Evolutionary conservation across 495 filamentous ascomycete species (phyloP).

Genomic region (Penicillium samsonianum): DNA sequence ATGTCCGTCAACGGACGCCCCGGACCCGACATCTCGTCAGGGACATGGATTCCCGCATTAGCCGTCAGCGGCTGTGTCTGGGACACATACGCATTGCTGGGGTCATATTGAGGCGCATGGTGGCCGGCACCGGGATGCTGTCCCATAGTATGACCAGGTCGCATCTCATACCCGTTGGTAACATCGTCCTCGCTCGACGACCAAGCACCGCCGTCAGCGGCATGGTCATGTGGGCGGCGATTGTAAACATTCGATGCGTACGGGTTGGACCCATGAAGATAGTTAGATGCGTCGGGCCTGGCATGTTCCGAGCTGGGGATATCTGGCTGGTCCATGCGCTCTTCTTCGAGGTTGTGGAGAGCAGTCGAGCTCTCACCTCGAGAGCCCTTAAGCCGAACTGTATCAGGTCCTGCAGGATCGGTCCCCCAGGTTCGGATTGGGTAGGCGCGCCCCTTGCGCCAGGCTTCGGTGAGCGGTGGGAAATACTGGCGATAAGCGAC

Average conservation of each 20-base stretch:
- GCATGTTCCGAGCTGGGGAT: constrained; percentile 12
- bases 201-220: constrained; percentile 37
- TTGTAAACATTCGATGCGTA: constrained; percentile 31
- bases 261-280: constrained; percentile 22
- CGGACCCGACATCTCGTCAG: constrained; percentile 12
- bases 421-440: constrained; percentile 62
- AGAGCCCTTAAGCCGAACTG: constrained; percentile 6
- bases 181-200: constrained; percentile 49
- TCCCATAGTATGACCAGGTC: constrained; percentile 34
- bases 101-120: constrained; percentile 28
- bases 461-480: constrained; percentile 55
- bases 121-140: constrained; percentile 27
- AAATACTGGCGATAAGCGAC: constrained; percentile 58
- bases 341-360: constrained; percentile 38
- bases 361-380: constrained; percentile 32
- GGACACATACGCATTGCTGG: constrained; percentile 40
- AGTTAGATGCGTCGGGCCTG: constrained; percentile 6
- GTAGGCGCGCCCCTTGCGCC: constrained; percentile 63
- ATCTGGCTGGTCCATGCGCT: constrained; percentile 25
- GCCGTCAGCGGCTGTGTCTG: constrained; percentile 24
- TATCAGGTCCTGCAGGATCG: constrained; percentile 33
- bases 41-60: constrained; percentile 10
- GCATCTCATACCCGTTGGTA: constrained; percentile 46
- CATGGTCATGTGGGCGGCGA: constrained; percentile 34
- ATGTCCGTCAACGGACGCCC: constrained; percentile 31